Evolutionary conservation across 148 eudicot genomes (phyloP).

Genomic region (Chenopodium formosanum): DNA sequence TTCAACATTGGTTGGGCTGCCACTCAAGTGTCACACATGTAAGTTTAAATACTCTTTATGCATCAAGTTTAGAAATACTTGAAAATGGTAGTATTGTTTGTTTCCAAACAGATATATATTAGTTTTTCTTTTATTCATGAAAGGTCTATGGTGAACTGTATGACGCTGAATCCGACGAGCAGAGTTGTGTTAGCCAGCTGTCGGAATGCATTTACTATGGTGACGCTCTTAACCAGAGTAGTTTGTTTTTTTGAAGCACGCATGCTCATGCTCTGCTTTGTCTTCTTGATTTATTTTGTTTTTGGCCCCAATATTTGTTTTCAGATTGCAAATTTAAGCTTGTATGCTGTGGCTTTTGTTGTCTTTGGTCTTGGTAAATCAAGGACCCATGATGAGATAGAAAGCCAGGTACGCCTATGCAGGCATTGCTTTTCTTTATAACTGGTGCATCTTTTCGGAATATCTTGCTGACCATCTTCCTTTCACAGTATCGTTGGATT

Average conservation of each 20-base stretch:
- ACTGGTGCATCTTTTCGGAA: conserved; percentile 3
- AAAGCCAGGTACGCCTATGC: conserved; percentile 60
- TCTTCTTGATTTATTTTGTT: conserved; percentile 1
- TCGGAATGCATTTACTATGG: conserved; percentile 98
- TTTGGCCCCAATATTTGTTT: conserved; percentile 8
- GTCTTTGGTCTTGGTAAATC: conserved; percentile 59
- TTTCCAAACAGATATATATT: not conserved
- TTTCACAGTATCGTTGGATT: conserved; percentile 89
- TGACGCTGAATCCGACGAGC: conserved; percentile 79
- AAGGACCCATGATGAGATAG: conserved; percentile 47
- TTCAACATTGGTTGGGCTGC: conserved; percentile 97
- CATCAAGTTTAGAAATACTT: not conserved
- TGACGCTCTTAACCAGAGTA: conserved; percentile 26
- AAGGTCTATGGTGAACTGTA: conserved; percentile 99
- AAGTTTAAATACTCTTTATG: conserved; percentile 29
- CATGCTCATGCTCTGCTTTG: not conserved
- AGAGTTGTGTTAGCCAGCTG: conserved; percentile 91
- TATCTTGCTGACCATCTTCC: conserved; percentile 18
- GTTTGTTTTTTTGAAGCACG: conserved; percentile 2
- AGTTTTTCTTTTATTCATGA: conserved; percentile 6
- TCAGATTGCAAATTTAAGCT: conserved; percentile 88
- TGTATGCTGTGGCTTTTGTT: conserved; percentile 73
- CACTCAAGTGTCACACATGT: conserved; percentile 97
- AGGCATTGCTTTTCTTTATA: not conserved
- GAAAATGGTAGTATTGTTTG: not conserved